phyloP scores from a whole-genome alignment of 1,139 yeast genomes.

The Taphrina pruni region DNA sequence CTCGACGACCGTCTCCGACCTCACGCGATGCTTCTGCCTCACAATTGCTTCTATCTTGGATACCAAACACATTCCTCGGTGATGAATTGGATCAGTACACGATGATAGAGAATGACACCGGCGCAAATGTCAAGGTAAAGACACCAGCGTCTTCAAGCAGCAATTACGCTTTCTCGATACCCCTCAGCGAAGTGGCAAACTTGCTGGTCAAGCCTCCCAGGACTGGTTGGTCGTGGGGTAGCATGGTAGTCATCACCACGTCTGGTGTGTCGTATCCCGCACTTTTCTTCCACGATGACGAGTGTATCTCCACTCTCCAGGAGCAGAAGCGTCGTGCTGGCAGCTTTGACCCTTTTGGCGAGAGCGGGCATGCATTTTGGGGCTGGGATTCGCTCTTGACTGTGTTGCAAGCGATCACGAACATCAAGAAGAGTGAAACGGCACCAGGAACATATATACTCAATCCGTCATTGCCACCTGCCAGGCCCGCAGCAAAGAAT shows the following conservation, averaged over 20 bases:
- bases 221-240: constrained; percentile 90
- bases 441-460: constrained; percentile 55
- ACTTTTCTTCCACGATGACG: constrained; percentile 89
- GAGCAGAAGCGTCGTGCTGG: constrained; percentile 65
- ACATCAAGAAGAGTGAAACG: constrained; percentile 47
- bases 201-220: constrained; percentile 84
- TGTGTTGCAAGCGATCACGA: constrained; percentile 31
- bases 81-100: constrained; percentile 36
- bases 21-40: constrained; percentile 27
- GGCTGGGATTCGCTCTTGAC: constrained; percentile 83
- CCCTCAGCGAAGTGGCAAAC: constrained; percentile 69
- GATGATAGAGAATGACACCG: constrained; percentile 28
- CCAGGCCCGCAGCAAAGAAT: constrained; percentile 43
- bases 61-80: constrained; percentile 19
- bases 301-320: constrained; percentile 71
- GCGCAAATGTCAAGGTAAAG: constrained; percentile 24
- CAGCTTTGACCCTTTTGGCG: constrained; percentile 71
- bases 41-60: constrained; percentile 33
- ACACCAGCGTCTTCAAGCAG: constrained; percentile 21
- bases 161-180: constrained; percentile 67
- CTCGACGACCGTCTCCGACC: constrained; percentile 37
- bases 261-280: constrained; percentile 75
- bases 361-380: constrained; percentile 71
- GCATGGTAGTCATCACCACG: constrained; percentile 71
- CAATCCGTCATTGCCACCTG: constrained; percentile 54